phyloP scores from a whole-genome alignment of 2,329 filamentous ascomycete genomes.

The Huntiella savannae region DNA sequence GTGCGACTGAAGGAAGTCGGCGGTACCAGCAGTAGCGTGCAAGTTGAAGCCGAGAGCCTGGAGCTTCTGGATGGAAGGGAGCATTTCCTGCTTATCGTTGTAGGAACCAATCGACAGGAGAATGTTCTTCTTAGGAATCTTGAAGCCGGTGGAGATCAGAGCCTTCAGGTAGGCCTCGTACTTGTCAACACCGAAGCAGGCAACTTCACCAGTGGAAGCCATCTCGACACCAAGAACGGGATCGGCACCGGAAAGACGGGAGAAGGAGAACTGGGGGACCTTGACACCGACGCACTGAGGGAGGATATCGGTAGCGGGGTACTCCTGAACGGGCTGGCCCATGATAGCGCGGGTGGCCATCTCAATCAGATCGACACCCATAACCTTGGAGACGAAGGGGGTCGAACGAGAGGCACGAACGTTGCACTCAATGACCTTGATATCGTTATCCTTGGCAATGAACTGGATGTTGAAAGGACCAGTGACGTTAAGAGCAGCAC shows the following conservation, averaged over 20 bases:
- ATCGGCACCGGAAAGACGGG: constrained; percentile 83
- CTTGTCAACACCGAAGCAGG: constrained; percentile 87
- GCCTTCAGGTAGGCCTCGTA: constrained; percentile 97
- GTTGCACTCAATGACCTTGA: constrained; percentile 99
- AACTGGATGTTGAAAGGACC: constrained; percentile 98
- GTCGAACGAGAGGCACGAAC: constrained; percentile 91
- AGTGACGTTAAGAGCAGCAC: constrained; percentile 80
- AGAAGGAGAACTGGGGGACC: constrained; percentile 98
- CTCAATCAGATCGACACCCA: constrained; percentile 93
- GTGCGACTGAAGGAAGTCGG: constrained; percentile 89
- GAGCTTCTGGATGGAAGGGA: constrained; percentile 77
- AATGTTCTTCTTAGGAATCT: constrained; percentile 86
- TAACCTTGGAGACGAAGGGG: constrained; percentile 96
- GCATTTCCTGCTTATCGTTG: constrained; percentile 96
- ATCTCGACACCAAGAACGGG: constrained; percentile 96
- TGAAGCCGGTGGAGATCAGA: constrained; percentile 87
- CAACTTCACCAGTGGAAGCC: constrained; percentile 96
- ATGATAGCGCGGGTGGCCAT: constrained; percentile 98
- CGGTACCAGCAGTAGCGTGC: constrained; percentile 89
- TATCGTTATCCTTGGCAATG: constrained; percentile 98
- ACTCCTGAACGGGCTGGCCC: constrained; percentile 60
- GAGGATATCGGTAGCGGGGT: constrained; percentile 58
- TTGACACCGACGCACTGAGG: constrained; percentile 86
- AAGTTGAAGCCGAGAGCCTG: constrained; percentile 86
- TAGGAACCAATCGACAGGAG: constrained; percentile 88